These are phyloP conservation scores for Termitomyces sp. DNA, from an alignment of 768 basidiomycete genomes.

Conservation along the genomic window DNA sequence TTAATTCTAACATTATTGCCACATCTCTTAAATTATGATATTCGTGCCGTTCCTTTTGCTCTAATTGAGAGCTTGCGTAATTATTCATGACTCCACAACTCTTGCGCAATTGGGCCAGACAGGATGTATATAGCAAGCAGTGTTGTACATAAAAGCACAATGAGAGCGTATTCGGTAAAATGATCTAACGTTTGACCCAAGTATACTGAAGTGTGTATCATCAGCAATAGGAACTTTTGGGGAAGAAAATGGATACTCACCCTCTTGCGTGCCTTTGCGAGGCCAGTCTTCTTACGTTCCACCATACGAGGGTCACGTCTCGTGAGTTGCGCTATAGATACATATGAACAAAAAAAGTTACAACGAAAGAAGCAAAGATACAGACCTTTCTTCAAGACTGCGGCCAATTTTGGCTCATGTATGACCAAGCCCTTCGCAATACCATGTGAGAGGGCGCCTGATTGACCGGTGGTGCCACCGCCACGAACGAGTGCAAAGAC, in stretches of 20 bases:
- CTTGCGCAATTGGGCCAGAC: neutral
- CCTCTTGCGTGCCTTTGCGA: conserved; percentile 87
- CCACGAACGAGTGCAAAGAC: conserved; percentile 71
- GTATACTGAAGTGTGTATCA: conserved; percentile 51
- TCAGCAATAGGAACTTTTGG: neutral
- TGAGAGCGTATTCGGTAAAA: neutral
- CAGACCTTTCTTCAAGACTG: conserved; percentile 70
- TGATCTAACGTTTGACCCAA: conserved; percentile 89
- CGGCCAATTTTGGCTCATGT: conserved; percentile 60
- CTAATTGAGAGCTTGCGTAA: conserved; percentile 3
- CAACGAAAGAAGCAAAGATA: conserved; percentile 7
- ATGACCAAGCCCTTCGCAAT: conserved; percentile 71
- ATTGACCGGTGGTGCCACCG: conserved; percentile 89
- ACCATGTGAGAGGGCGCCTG: conserved; percentile 78
- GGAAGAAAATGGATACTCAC: conserved; percentile 40
- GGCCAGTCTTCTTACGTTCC: conserved; percentile 95
- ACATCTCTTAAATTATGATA: conserved; percentile 10
- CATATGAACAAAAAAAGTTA: conserved; percentile 3
- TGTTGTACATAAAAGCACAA: neutral
- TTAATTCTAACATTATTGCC: conserved; percentile 12
- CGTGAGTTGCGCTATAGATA: conserved; percentile 65
- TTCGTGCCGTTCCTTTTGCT: conserved; percentile 6
- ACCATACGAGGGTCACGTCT: conserved; percentile 96
- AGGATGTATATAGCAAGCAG: neutral
- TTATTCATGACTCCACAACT: conserved; percentile 1